Percentiles rank a stretch among this genome's conserved stretches.
phyloP scores from a whole-genome alignment of 805 yeast genomes.

The Ogataea chonburiensis region DNA sequence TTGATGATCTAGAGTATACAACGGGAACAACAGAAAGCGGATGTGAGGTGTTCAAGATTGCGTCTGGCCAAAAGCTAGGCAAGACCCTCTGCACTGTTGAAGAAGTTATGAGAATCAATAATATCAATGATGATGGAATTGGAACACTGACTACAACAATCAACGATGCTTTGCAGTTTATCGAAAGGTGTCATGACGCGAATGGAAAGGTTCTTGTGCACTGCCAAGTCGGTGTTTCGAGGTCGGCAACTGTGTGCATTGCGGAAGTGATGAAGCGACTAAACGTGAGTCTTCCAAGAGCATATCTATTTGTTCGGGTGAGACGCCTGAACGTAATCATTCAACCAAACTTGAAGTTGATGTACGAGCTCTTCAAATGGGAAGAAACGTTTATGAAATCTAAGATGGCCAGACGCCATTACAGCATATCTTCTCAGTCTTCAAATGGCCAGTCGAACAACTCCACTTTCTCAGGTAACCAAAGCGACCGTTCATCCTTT shows the following conservation, averaged over 20 bases:
- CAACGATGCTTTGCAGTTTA: slow-evolving; percentile 61
- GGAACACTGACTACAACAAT: slow-evolving; percentile 68
- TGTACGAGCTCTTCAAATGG: slow-evolving; percentile 84
- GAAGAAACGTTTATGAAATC: slow-evolving; percentile 41
- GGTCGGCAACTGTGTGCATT: slow-evolving; percentile 93
- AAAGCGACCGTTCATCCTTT: slow-evolving; percentile 26
- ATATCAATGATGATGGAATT: slow-evolving; percentile 88
- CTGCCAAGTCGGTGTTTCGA: slow-evolving; percentile 92
- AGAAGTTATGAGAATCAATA: slow-evolving; percentile 60
- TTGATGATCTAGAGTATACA: slow-evolving; percentile 30
- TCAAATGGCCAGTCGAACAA: slow-evolving; percentile 17
- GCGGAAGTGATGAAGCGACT: slow-evolving; percentile 89
- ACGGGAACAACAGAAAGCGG: slow-evolving; percentile 26
- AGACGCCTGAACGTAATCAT: slow-evolving; percentile 87
- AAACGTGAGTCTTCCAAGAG: slow-evolving; percentile 64
- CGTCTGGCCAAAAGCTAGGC: slow-evolving; percentile 19
- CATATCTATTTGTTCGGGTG: slow-evolving; percentile 86
- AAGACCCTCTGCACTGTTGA: slow-evolving; percentile 35
- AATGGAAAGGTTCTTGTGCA: slow-evolving; percentile 70
- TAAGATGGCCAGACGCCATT: slow-evolving; percentile 12
- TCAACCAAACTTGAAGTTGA: slow-evolving; percentile 88
- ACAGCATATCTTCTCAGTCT: slow-evolving; percentile 22
- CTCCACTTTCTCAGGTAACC: slow-evolving; percentile 19
- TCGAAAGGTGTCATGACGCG: slow-evolving; percentile 50
- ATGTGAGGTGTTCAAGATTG: slow-evolving; percentile 29